phyloP scores from a whole-genome alignment of 257 asterid genomes.

The Primulina eburnea region DNA sequence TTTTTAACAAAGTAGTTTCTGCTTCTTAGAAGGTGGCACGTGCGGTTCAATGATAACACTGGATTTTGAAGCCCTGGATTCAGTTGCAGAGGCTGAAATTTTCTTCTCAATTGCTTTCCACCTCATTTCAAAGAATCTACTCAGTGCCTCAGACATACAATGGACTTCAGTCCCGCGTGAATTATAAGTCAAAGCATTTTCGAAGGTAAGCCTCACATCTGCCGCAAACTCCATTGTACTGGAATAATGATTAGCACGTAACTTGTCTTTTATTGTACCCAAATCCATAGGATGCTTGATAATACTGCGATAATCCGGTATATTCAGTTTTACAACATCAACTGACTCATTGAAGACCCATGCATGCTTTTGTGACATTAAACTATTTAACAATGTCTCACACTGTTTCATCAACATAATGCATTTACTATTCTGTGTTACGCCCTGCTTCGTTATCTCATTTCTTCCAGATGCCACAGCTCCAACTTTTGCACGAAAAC shows the following conservation, averaged over 20 bases:
- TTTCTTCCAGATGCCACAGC: constrained; percentile 29
- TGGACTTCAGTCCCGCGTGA: constrained; percentile 60
- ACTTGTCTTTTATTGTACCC: constrained; percentile 65
- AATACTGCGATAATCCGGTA: constrained; percentile 67
- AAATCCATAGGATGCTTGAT: constrained; percentile 95
- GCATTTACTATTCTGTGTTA: constrained; percentile 35
- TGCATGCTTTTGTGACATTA: constrained; percentile 54
- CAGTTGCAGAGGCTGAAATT: constrained; percentile 37
- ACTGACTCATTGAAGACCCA: constrained; percentile 77
- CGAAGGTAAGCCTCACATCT: constrained; percentile 76
- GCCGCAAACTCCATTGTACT: constrained; percentile 62
- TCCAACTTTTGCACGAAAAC: constrained; percentile 57
- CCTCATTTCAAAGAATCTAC: constrained; percentile 62
- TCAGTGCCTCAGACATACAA: constrained; percentile 52
- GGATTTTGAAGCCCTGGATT: constrained; percentile 42
- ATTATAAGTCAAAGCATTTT: constrained; percentile 77
- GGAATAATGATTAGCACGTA: constrained; percentile 50
- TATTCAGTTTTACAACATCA: constrained; percentile 57
- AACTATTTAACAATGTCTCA: constrained; percentile 44
- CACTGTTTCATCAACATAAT: constrained; percentile 68
- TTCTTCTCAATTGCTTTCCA: constrained; percentile 77
- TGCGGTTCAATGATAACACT: constrained; percentile 39
- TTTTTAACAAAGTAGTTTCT: constrained; percentile 39
- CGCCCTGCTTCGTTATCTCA: constrained; percentile 39
- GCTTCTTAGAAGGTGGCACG: constrained; percentile 60